phyloP scores from a whole-genome alignment of 108 stramenopile species.

The Skeletonema menzelii region DNA sequence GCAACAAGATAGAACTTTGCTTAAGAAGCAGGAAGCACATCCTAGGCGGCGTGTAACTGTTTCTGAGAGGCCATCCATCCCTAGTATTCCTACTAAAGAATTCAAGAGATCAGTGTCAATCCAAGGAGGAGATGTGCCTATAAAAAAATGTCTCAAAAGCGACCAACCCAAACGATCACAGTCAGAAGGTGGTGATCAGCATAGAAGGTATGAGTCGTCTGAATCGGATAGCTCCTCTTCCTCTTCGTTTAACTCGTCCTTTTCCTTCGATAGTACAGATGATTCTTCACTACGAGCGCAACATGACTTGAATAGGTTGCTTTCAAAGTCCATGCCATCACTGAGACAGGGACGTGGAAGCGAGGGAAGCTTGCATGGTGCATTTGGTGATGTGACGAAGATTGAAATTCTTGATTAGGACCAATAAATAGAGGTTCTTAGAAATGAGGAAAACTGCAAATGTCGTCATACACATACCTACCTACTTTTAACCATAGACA shows the following conservation, averaged over 20 bases:
- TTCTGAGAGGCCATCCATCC: no score
- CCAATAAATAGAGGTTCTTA: neutral
- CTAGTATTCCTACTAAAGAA: no score
- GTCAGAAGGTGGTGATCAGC: neutral
- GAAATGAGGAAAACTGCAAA: no score
- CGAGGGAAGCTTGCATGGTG: neutral
- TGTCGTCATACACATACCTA: no score
- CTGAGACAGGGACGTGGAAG: neutral
- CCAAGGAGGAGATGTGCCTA: neutral
- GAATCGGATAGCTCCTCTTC: neutral
- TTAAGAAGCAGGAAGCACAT: no score
- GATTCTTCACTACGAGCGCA: neutral
- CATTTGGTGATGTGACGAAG: neutral
- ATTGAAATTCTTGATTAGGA: neutral
- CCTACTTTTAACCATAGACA: no score
- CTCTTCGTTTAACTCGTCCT: neutral
- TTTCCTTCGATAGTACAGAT: neutral
- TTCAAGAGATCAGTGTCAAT: neutral
- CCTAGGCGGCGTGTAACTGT: no score
- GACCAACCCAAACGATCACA: neutral
- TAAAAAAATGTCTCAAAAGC: neutral
- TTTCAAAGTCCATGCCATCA: neutral
- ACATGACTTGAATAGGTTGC: neutral
- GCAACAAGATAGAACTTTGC: no score
- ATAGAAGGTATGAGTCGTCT: neutral